phyloP scores from a whole-genome alignment of 176 grass and related monocot species.

The Cenchrus americanus region DNA sequence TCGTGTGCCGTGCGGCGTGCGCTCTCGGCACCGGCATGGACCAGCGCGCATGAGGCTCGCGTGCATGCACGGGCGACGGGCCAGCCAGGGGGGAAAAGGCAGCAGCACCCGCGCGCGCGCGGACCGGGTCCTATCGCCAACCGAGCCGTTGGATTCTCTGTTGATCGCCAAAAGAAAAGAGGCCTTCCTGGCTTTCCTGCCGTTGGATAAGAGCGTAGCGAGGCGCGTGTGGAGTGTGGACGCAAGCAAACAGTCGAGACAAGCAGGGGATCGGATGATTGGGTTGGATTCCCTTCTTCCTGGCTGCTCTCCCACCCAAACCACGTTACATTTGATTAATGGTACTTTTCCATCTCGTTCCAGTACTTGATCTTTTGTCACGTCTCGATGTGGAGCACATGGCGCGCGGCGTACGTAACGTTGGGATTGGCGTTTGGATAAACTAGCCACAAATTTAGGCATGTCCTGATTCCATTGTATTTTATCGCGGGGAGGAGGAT shows the following conservation, averaged over 20 bases:
- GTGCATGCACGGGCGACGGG: conserved; percentile 11
- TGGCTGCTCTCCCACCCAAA: not conserved
- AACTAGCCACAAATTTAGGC: conserved; percentile 34
- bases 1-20: not conserved
- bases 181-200: not conserved
- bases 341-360: not conserved
- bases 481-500: not conserved
- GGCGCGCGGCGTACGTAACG: not conserved
- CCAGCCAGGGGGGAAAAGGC: not conserved
- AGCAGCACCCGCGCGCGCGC: not conserved
- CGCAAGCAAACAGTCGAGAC: not conserved
- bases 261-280: not conserved
- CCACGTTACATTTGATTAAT: conserved; percentile 16
- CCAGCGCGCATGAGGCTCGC: conserved; percentile 39
- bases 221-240: conserved; percentile 44
- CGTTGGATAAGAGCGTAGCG: not conserved
- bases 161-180: not conserved
- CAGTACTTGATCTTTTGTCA: not conserved
- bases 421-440: not conserved
- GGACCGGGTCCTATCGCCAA: not conserved
- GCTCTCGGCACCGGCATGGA: conserved; percentile 24
- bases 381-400: conserved; percentile 25
- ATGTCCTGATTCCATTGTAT: not conserved
- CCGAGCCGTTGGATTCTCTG: conserved; percentile 13
- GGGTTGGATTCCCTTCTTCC: conserved; percentile 3